Percentiles rank a stretch among this genome's conserved stretches.
Conservation (phyloP, 1,284 basidiomycete species). For the Sporisorium iseilematis-ciliati region DNA sequence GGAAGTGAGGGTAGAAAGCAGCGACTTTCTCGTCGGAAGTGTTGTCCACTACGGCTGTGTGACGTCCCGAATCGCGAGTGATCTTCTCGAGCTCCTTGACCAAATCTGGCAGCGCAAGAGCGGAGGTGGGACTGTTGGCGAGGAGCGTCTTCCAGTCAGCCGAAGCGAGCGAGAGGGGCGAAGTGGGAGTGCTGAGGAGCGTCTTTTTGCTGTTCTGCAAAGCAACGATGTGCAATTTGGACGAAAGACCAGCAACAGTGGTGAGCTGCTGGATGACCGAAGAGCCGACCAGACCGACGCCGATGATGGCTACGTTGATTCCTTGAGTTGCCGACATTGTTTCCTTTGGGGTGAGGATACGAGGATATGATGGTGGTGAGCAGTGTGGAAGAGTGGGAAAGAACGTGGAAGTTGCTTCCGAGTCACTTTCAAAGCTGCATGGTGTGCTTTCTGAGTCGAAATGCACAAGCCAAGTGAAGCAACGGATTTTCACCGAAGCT, state of each 20-base stretch:
- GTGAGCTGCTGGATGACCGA: conserved; percentile 66
- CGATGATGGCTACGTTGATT: conserved; percentile 66
- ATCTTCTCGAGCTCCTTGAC: conserved; percentile 56
- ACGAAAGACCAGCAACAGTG: conserved; percentile 48
- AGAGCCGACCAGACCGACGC: conserved; percentile 67
- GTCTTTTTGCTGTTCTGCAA: conserved; percentile 68
- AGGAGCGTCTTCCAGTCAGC: conserved; percentile 59
- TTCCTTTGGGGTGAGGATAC: not conserved
- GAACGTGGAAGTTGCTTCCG: conserved; percentile 3
- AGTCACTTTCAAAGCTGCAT: conserved; percentile 31
- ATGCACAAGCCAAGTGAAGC: conserved; percentile 25
- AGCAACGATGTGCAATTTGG: conserved; percentile 59
- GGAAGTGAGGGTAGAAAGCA: conserved; percentile 83
- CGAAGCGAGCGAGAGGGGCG: conserved; percentile 33
- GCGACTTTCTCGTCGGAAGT: conserved; percentile 90
- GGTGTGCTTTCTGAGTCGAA: conserved; percentile 15
- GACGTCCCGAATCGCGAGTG: conserved; percentile 50
- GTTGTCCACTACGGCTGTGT: conserved; percentile 87
- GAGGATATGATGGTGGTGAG: conserved; percentile 1
- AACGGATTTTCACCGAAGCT: conserved; percentile 26
- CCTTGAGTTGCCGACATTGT: conserved; percentile 46
- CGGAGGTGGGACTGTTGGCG: conserved; percentile 40
- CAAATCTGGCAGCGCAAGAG: conserved; percentile 56
- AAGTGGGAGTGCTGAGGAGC: conserved; percentile 52
- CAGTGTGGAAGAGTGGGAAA: not conserved